phyloP scores from a whole-genome alignment of 768 basidiomycete species.

The Mycena rebaudengoi region DNA sequence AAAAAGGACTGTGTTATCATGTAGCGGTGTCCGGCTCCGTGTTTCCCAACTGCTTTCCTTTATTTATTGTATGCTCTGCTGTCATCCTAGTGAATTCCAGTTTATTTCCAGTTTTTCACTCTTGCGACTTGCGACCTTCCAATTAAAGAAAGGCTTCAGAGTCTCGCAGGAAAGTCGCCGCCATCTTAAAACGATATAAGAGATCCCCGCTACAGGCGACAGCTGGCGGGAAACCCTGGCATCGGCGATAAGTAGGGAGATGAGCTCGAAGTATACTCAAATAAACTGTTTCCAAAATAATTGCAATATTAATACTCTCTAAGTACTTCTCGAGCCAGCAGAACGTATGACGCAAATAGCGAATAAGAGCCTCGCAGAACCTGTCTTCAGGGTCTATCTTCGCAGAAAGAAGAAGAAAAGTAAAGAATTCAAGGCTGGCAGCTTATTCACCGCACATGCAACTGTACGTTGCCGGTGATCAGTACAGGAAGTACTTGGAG shows the following conservation, averaged over 20 bases:
- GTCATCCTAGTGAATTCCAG: too few species aligned
- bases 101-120: too few species aligned
- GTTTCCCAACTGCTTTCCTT: background rate
- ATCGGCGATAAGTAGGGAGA: too few species aligned
- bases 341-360: background rate
- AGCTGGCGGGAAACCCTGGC: too few species aligned
- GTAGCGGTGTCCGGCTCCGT: slow-evolving; percentile 39
- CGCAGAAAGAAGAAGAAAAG: background rate
- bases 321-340: background rate
- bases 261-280: too few species aligned
- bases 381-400: background rate
- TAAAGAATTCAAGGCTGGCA: background rate
- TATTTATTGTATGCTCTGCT: background rate
- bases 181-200: too few species aligned
- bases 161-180: too few species aligned
- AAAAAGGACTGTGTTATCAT: slow-evolving; percentile 61
- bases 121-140: too few species aligned
- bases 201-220: too few species aligned
- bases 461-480: background rate
- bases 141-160: too few species aligned
- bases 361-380: background rate
- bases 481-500: slow-evolving; percentile 29
- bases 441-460: background rate
- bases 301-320: too few species aligned
- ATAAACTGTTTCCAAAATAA: too few species aligned